Conservation (phyloP, 208 protist species). For the Trypanosoma conorhini region DNA sequence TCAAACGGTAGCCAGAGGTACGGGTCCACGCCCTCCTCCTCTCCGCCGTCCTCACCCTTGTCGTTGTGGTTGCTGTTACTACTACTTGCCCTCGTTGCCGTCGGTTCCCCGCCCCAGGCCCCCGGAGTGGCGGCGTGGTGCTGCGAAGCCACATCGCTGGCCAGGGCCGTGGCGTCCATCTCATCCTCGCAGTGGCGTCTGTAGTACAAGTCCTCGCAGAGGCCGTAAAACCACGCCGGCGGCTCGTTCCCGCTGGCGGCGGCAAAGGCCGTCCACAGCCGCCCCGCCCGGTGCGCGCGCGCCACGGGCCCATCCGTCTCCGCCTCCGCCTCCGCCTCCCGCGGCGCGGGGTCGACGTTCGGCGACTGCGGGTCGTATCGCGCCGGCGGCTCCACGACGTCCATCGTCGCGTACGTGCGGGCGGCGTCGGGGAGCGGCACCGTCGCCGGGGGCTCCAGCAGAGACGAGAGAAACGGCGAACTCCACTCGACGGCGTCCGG, state of each 20-base stretch:
- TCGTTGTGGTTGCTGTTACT: background rate
- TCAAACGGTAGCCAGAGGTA: constrained; percentile 85
- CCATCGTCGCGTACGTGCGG: constrained; percentile 83
- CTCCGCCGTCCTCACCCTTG: background rate
- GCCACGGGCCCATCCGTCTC: constrained; percentile 12
- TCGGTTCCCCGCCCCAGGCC: background rate
- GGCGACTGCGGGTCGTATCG: constrained; percentile 56
- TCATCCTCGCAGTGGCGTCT: constrained; percentile 50
- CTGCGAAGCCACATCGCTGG: constrained; percentile 30
- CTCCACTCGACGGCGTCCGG: background rate
- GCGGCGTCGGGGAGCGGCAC: constrained; percentile 64
- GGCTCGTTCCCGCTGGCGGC: constrained; percentile 38
- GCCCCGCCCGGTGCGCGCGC: constrained; percentile 37
- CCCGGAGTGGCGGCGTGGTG: background rate
- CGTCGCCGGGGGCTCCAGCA: constrained; percentile 68
- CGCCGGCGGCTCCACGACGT: constrained; percentile 64
- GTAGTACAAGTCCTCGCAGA: constrained; percentile 84
- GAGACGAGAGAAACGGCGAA: constrained; percentile 54
- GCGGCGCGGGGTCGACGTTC: constrained; percentile 37
- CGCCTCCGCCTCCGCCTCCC: background rate
- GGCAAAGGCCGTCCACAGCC: constrained; percentile 56
- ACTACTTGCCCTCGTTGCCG: background rate
- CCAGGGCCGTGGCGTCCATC: constrained; percentile 35
- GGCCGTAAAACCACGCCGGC: constrained; percentile 73
- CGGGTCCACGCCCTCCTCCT: constrained; percentile 38